These are phyloP conservation scores for Stagonosporopsis cucurbitacearum DNA, from an alignment of 2,329 filamentous ascomycete genomes.

Conservation along the genomic window DNA sequence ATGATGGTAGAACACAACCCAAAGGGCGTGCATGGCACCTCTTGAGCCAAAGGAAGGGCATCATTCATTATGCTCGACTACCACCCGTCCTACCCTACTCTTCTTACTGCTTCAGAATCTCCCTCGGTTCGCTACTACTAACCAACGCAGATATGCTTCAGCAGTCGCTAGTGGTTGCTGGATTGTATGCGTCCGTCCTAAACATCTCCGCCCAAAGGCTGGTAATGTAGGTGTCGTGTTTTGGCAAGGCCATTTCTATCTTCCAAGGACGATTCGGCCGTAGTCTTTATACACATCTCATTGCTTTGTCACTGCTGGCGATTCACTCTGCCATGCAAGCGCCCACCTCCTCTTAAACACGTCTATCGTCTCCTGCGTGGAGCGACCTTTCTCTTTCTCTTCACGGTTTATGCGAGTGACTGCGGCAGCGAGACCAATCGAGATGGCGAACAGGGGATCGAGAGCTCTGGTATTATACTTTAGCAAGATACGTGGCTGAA, in stretches of 20 bases:
- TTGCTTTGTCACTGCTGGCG: background rate
- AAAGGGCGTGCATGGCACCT: background rate
- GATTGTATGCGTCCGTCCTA: too few relatives aligned
- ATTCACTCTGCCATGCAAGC: conserved; percentile 36
- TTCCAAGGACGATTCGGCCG: too few relatives aligned
- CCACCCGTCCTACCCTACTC: background rate
- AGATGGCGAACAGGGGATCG: conserved; percentile 58
- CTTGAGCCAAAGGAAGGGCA: conserved; percentile 7
- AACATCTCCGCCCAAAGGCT: background rate
- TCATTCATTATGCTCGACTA: conserved; percentile 1
- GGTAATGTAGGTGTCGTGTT: background rate
- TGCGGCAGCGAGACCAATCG: conserved; percentile 56
- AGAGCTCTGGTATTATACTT: conserved; percentile 44
- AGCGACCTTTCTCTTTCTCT: conserved; percentile 56
- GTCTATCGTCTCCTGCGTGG: conserved; percentile 48
- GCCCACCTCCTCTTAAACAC: conserved; percentile 49
- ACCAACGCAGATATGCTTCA: background rate
- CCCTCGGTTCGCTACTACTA: background rate
- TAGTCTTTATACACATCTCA: background rate
- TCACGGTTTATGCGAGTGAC: conserved; percentile 52
- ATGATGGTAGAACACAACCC: too few relatives aligned
- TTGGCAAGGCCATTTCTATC: too few relatives aligned
- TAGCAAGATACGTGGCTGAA: background rate
- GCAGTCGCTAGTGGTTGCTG: background rate
- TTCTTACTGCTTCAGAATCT: background rate